A percentile compares a stretch with the other conserved stretches of the same genome.
Conservation (phyloP, 768 basidiomycete species). For the button mushroom (Agaricus bisporus) region DNA sequence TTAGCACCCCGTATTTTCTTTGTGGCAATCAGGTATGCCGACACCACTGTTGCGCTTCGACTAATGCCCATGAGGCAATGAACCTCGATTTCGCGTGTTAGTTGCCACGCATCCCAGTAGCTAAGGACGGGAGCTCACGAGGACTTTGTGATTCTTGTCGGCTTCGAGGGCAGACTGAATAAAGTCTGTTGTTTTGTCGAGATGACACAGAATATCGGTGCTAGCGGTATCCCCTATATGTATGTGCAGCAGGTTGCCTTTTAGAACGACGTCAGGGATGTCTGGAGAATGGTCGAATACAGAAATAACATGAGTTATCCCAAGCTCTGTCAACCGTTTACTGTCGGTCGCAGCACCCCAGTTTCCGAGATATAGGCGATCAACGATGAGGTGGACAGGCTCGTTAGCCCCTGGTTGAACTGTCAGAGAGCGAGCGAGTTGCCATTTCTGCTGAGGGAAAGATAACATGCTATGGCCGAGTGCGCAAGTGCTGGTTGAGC, state of each 20-base stretch:
- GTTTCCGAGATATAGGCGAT: slow-evolving; percentile 59
- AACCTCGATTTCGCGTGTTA: slow-evolving; percentile 36
- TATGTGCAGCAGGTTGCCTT: slow-evolving; percentile 44
- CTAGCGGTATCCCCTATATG: slow-evolving; percentile 23
- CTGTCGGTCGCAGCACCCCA: slow-evolving; percentile 46
- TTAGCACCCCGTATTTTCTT: slow-evolving; percentile 45
- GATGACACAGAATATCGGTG: slow-evolving; percentile 26
- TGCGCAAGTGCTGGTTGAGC: too few species aligned
- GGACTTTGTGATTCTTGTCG: slow-evolving; percentile 29
- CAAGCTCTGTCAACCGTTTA: slow-evolving; percentile 43
- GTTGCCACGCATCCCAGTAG: not conserved
- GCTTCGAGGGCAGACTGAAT: slow-evolving; percentile 27
- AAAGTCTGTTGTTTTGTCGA: slow-evolving; percentile 31
- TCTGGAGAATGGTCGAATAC: slow-evolving; percentile 47
- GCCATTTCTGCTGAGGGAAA: slow-evolving; percentile 27
- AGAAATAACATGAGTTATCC: slow-evolving; percentile 71
- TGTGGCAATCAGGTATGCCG: slow-evolving; percentile 61
- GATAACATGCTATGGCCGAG: slow-evolving; percentile 21
- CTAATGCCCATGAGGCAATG: slow-evolving; percentile 76
- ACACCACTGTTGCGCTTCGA: slow-evolving; percentile 69
- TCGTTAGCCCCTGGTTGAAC: not conserved
- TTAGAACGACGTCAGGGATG: slow-evolving; percentile 39
- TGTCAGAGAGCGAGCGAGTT: slow-evolving; percentile 13
- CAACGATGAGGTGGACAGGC: slow-evolving; percentile 31
- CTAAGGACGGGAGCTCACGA: slow-evolving; percentile 20